Percentiles rank a stretch among this genome's conserved stretches.
phyloP scores from a whole-genome alignment of 495 filamentous ascomycete species.

The Cladorrhinum samala region DNA sequence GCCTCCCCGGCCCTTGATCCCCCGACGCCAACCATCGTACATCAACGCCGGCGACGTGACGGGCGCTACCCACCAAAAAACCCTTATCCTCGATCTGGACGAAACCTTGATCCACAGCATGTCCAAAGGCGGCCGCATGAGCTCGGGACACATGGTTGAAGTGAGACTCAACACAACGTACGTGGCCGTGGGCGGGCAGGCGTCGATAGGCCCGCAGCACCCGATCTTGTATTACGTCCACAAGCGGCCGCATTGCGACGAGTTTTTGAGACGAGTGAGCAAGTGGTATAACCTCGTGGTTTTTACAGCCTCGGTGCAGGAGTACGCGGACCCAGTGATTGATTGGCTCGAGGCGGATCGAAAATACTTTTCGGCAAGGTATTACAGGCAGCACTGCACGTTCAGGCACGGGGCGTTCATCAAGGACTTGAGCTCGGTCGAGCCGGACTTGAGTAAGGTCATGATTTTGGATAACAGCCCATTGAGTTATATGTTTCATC shows the following conservation, averaged over 20 bases:
- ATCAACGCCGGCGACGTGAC: constrained; percentile 42
- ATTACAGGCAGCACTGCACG: constrained; percentile 95
- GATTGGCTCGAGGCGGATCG: constrained; percentile 97
- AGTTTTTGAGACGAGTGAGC: constrained; percentile 84
- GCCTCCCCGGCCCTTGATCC: constrained; percentile 84
- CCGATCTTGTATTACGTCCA: constrained; percentile 98
- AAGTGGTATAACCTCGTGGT: constrained; percentile 99
- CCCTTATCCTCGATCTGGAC: constrained; percentile 89
- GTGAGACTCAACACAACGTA: constrained; percentile 73
- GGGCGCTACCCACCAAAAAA: constrained; percentile 63
- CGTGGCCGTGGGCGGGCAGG: constrained; percentile 55
- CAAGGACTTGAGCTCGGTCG: constrained; percentile 92
- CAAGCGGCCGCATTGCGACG: constrained; percentile 93
- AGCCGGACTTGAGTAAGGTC: constrained; percentile 91
- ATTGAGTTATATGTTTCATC: constrained; percentile 97
- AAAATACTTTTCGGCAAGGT: constrained; percentile 87
- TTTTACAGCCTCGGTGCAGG: constrained; percentile 95
- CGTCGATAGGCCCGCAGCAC: constrained; percentile 74
- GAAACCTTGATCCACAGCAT: constrained; percentile 97
- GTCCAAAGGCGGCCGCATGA: constrained; percentile 93
- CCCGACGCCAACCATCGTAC: constrained; percentile 78
- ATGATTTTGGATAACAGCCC: constrained; percentile 99
- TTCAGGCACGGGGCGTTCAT: constrained; percentile 92
- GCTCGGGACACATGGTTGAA: constrained; percentile 97
- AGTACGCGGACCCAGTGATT: constrained; percentile 97